Base-by-base conservation (phyloP, 2,329 filamentous ascomycete genomes). In the Colletotrichum viniferum region DNA sequence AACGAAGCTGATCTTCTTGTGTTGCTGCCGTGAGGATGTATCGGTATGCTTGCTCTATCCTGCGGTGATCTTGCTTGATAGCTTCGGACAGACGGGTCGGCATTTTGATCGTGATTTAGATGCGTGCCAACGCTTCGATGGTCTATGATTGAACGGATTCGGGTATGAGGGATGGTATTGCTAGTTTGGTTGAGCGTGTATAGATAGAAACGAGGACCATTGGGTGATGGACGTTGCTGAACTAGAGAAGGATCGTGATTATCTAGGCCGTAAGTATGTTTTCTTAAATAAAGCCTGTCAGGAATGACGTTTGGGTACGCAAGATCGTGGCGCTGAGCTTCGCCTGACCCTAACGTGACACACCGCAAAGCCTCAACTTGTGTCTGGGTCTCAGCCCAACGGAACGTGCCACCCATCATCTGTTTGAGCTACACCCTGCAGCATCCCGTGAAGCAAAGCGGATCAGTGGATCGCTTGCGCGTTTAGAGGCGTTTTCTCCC, bases 61-160 rank as follows among this genome's bases (percentile, higher is more conserved):
- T 64, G 3, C 71, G 38, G 38, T 76, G 74, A n/a, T 76, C 74
- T 9, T 76, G 71, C 43, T 74, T 74, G 18, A 76, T 74, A 14
- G 74, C 66, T 21, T 76, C 71, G 13, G 34, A 70, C 14, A 76
- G 65, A n/a, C 61, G 62, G 16, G 58, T 62, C 4, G 74, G 43
- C 74, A 76, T 76, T 14, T 14, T 74, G 30, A 16, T 34, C n/a
- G 34, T 58, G 55, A 18, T 18, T 10, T 4, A 52, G 43, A 13
- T 21, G 10, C 10, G 3, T 21, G n/a, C 10, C 4, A 12, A 21
- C 10, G 10, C 10, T 21, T 21, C 10, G 18, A 13, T 12, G 9
- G 5, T 21, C n/a, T 52, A n/a, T 13, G 10, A 5, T n/a, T n/a
- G n/a, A 21, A 1, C n/a, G 12, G 21, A 21, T 52, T 52, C 13